These are phyloP conservation scores for Naganishia sp. DNA, from an alignment of 1,284 basidiomycete genomes.

Conservation along the genomic window DNA sequence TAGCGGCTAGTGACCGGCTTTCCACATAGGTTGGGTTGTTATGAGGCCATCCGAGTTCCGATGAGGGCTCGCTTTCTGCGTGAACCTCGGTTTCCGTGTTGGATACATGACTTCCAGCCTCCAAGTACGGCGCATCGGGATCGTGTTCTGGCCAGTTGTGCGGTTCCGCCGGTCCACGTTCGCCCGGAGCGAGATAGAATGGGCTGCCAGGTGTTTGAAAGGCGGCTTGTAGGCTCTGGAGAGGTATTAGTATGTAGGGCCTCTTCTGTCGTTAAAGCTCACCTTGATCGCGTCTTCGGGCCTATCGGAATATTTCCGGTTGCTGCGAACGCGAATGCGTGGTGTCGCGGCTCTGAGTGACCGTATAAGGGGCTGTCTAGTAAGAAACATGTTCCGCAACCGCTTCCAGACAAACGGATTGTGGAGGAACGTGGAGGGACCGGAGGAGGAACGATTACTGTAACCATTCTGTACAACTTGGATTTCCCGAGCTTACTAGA, in stretches of 20 bases:
- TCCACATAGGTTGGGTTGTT: slow-evolving; percentile 3
- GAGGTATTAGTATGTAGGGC: slow-evolving; percentile 20
- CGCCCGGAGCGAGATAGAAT: slow-evolving; percentile 64
- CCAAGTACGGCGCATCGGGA: slow-evolving; percentile 16
- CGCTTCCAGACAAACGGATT: too few relatives aligned
- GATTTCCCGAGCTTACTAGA: too few relatives aligned
- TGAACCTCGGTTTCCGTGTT: too few relatives aligned
- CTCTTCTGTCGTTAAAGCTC: not conserved
- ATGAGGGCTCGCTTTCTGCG: not conserved
- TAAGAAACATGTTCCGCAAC: too few relatives aligned
- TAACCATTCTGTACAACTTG: too few relatives aligned
- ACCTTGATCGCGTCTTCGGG: slow-evolving; percentile 19
- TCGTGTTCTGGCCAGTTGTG: slow-evolving; percentile 47
- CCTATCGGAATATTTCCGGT: slow-evolving; percentile 16
- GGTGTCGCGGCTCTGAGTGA: too few relatives aligned
- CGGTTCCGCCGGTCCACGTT: slow-evolving; percentile 63
- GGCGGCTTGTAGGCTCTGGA: slow-evolving; percentile 34
- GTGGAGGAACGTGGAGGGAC: too few relatives aligned
- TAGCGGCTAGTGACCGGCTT: not conserved
- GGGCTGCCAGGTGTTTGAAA: slow-evolving; percentile 69
- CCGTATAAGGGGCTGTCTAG: too few relatives aligned
- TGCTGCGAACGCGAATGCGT: not conserved
- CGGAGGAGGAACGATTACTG: too few relatives aligned
- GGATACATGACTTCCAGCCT: not conserved
- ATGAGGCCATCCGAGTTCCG: slow-evolving; percentile 7